These are phyloP conservation scores for Kwoniella shandongensis DNA, from an alignment of 768 basidiomycete species.

Conservation along the genomic window DNA sequence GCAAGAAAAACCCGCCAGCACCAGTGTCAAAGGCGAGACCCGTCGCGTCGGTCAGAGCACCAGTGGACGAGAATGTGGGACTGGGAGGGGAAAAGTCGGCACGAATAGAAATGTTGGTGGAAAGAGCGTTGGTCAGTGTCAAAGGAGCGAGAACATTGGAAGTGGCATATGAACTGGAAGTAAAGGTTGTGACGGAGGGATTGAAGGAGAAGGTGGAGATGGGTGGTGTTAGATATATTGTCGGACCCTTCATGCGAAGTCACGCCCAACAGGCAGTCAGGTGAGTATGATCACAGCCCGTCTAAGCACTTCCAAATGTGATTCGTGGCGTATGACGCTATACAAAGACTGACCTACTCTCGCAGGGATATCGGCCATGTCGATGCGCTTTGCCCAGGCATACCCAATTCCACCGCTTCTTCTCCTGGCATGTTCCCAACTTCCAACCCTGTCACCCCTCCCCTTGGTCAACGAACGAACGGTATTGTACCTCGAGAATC, in stretches of 20 bases:
- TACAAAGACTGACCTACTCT: slow-evolving; percentile 4
- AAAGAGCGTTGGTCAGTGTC: slow-evolving; percentile 76
- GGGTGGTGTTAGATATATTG: slow-evolving; percentile 37
- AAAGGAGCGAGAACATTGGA: slow-evolving; percentile 69
- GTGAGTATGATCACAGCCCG: slow-evolving; percentile 40
- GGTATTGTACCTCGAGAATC: not conserved
- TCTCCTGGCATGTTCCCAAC: slow-evolving; percentile 2
- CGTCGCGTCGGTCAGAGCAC: slow-evolving; percentile 40
- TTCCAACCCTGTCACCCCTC: slow-evolving; percentile 6
- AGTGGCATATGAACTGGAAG: slow-evolving; percentile 72
- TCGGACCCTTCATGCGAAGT: slow-evolving; percentile 37
- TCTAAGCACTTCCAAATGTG: too few relatives aligned
- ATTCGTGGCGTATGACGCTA: too few relatives aligned
- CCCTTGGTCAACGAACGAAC: not conserved
- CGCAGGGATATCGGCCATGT: slow-evolving; percentile 42
- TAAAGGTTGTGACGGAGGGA: slow-evolving; percentile 74
- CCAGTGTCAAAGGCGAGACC: slow-evolving; percentile 70
- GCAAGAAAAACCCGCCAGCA: slow-evolving; percentile 53
- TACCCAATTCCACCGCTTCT: slow-evolving; percentile 5
- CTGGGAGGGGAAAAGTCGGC: slow-evolving; percentile 73
- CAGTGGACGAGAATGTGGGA: slow-evolving; percentile 69
- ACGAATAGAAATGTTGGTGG: slow-evolving; percentile 57
- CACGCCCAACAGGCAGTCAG: slow-evolving; percentile 42
- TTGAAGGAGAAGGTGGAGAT: slow-evolving; percentile 41
- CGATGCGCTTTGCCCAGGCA: slow-evolving; percentile 30